Base-by-base conservation (phyloP, 2,329 filamentous ascomycete genomes). In the Aspergillus tubingensis region DNA sequence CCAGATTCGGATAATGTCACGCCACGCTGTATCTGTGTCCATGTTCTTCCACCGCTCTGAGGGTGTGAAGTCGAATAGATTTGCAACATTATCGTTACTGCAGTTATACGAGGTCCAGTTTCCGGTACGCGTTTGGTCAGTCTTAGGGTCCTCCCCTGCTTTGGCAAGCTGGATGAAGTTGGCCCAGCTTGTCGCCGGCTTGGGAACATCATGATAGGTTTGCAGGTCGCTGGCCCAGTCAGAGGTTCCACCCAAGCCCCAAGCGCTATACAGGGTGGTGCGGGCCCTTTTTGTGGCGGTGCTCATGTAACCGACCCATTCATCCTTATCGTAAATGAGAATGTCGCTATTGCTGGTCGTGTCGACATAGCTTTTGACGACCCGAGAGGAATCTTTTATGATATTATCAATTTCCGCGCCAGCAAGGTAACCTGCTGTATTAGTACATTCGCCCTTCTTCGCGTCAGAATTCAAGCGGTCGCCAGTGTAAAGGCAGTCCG, bases 341-440 rank as follows among this genome's bases (percentile, higher is more conserved):
- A 43, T 19, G 8, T 43, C 39, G n/a, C 39, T 43, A 19, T 43
- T 19, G 39, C 39, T 43, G 39, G 8, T 43, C 0, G 39, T 17
- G 3, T 43, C 39, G 3, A 43, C 30, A 41, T 41, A 57, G 21
- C n/a, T 13, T 8, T 57, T 51, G 6, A 51, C 47, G 7, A 57
- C 55, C 3, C 55, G 36, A 21, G 30, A 15, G 8, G 47, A n/a
- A 8, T 57, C 47, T 2, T 57, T 43, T 11, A 57, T n/a, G 21
- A 57, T 57, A 21, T 57, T 38, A 8, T 11, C 15, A n/a, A 81
- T 80, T 67, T 81, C 79, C 0, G 74, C 73, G 48, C 79, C 65
- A 2, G 77, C 65, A 5, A 81, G 69, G 57, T 80, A 80, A 1
- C 79, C 79, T 1, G 60, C 63, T 0, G 75, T 79, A 3, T 51